phyloP scores from a whole-genome alignment of 805 yeast species.

The Candida patagonica region DNA sequence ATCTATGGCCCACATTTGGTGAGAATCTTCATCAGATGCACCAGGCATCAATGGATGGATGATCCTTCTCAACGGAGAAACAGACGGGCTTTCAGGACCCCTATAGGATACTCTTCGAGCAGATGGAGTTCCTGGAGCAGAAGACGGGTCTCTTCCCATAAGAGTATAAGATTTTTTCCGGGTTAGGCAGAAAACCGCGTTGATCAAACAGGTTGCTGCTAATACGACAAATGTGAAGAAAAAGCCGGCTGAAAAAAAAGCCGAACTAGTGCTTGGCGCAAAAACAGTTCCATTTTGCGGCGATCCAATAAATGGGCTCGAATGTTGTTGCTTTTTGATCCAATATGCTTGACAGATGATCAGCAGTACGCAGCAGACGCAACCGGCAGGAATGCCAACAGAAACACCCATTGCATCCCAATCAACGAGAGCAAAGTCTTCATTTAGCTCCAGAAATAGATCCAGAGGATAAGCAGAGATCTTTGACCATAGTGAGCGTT shows the following conservation, averaged over 20 bases:
- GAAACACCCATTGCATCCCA: slow-evolving; percentile 22
- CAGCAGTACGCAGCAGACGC: slow-evolving; percentile 14
- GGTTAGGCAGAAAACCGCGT: slow-evolving; percentile 10
- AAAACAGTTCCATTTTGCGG: slow-evolving; percentile 3
- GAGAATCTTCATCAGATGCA: neutral
- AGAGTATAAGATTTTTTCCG: slow-evolving; percentile 15
- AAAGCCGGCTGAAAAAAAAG: neutral
- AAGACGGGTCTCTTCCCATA: slow-evolving; percentile 15
- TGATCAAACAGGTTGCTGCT: slow-evolving; percentile 10
- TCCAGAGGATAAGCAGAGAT: slow-evolving; percentile 20
- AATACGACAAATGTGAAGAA: slow-evolving; percentile 6
- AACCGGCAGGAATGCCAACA: slow-evolving; percentile 17
- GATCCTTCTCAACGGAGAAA: slow-evolving; percentile 3
- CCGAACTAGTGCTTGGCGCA: neutral
- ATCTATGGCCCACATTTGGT: slow-evolving; percentile 38
- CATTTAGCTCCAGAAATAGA: slow-evolving; percentile 20
- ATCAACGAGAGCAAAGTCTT: slow-evolving; percentile 20
- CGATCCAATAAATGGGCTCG: slow-evolving; percentile 3
- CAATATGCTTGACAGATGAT: slow-evolving; percentile 12
- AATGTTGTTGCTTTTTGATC: neutral
- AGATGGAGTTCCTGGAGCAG: slow-evolving; percentile 21
- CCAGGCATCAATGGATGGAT: neutral
- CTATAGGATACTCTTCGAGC: slow-evolving; percentile 11
- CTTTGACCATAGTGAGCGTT: slow-evolving; percentile 6
- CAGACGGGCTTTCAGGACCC: neutral